Evolutionary conservation across 139 green algal genomes (phyloP), one percentile per base, ranked within the genome.

Genomic region (Chlorella sp.): DNA sequence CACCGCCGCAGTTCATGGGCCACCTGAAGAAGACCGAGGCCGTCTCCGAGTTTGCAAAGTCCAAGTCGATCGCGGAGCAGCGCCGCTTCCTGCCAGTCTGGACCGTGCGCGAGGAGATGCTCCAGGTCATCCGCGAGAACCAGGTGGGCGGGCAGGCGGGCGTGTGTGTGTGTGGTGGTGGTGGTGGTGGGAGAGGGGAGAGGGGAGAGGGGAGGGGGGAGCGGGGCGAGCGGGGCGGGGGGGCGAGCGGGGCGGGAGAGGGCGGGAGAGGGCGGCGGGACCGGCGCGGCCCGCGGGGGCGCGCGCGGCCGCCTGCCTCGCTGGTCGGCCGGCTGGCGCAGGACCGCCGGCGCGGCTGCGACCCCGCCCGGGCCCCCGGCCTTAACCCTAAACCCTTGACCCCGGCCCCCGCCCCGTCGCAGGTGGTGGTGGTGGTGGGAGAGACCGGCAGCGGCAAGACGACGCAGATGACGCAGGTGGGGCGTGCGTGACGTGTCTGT

Each of bases 401-500:
- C n/a, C n/a, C n/a, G n/a, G n/a, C n/a, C n/a, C n/a, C n/a, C n/a
- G n/a, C n/a, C n/a, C n/a, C n/a, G n/a, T n/a, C n/a, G n/a, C 84
- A 92, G 56, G 88, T 98, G 19, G 90, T 97, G 14, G 92, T 99
- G 53, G 94, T 99, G 56, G 96, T 99, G 36, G 96, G 96, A 11
- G 96, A 99, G 85, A 99, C 96, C 1, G 96, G 96, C 29, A 94
- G 83, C 53, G 96, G 96, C 71, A 99, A 99, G 87, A 99, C 96
- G 42, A 99, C 96, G 8, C 93, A 97, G 86, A 95, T 96, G 88
- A 94, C 91, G 12, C 93, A 98, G 86, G 69, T 75, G 27, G 35
- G 79, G 29, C 25, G 8, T 29, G 61, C 2, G 6, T 55, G 27
- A 8, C 4, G 9, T 51, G 23, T 55, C 5, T n/a, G n/a, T n/a